Evolutionary conservation across 306 rosid species (phyloP).

Genomic region (Dryas octopetala): DNA sequence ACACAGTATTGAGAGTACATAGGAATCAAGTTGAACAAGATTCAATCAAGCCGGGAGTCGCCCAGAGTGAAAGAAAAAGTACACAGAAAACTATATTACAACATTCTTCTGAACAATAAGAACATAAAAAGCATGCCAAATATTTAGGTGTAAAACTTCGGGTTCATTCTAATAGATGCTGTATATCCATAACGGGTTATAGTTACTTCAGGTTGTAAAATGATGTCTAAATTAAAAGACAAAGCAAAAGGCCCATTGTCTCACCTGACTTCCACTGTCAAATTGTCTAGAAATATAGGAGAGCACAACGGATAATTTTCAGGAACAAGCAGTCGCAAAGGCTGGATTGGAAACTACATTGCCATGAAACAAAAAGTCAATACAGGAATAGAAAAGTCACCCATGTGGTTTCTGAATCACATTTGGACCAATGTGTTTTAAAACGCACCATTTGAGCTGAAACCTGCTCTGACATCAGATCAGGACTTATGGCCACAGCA

Average conservation of each 20-base stretch:
- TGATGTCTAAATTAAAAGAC: neutral
- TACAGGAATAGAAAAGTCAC: constrained; percentile 7
- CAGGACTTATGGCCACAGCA: constrained; percentile 72
- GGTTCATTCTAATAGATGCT: too few relatives aligned
- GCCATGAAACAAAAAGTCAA: constrained; percentile 29
- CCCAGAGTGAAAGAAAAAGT: too few relatives aligned
- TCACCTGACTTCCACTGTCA: constrained; percentile 76
- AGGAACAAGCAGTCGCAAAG: constrained; percentile 89
- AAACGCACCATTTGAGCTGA: constrained; percentile 62
- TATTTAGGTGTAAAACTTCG: too few relatives aligned
- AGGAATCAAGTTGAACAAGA: too few relatives aligned
- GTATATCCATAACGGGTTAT: neutral
- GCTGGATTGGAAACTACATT: constrained; percentile 80
- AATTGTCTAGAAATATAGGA: constrained; percentile 74
- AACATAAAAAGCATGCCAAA: too few relatives aligned
- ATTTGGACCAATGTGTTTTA: constrained; percentile 12
- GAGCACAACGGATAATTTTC: constrained; percentile 80
- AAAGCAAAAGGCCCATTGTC: constrained; percentile 17
- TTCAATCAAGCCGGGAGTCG: too few relatives aligned
- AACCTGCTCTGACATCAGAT: constrained; percentile 61
- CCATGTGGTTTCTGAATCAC: neutral
- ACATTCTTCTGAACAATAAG: too few relatives aligned
- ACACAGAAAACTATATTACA: too few relatives aligned
- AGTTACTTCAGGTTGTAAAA: neutral
- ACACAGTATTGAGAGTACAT: too few relatives aligned